These are phyloP conservation scores for Thalassiosira profunda DNA, from an alignment of 108 stramenopile genomes.

Conservation along the genomic window DNA sequence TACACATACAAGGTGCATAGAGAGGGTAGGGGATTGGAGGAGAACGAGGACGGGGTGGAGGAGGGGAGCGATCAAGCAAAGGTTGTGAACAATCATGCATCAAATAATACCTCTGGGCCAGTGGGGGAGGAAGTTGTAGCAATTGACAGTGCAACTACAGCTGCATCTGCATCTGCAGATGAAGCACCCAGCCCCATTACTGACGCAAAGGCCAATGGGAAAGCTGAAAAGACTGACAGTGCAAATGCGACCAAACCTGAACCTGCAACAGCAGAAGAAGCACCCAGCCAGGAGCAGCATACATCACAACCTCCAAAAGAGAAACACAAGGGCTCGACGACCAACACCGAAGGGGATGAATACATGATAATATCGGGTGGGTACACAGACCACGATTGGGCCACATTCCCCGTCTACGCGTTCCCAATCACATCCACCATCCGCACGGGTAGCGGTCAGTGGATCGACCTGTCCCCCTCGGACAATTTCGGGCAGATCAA, in stretches of 20 bases:
- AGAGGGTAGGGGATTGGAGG: background rate
- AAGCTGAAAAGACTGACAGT: background rate
- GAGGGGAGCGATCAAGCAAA: background rate
- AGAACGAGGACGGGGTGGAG: background rate
- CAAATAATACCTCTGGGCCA: background rate
- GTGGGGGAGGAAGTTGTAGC: background rate
- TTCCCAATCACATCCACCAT: constrained; percentile 49
- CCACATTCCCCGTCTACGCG: constrained; percentile 57
- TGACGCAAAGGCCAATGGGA: background rate
- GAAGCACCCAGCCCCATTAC: too few species aligned
- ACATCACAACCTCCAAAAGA: too few species aligned
- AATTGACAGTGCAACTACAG: background rate
- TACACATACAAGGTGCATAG: background rate
- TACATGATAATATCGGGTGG: constrained; percentile 63
- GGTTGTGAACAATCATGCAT: background rate
- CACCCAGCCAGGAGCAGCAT: too few species aligned
- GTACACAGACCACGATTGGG: constrained; percentile 58
- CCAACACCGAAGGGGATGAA: constrained; percentile 22
- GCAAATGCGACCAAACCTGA: background rate
- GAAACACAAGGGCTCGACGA: too few species aligned
- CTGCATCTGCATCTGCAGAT: too few species aligned
- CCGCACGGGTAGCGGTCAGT: constrained; percentile 12
- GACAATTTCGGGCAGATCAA: background rate
- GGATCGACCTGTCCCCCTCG: constrained; percentile 41
- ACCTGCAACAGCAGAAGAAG: too few species aligned